Conservation (phyloP, 768 basidiomycete genomes). For the Nidula microcarpa region DNA sequence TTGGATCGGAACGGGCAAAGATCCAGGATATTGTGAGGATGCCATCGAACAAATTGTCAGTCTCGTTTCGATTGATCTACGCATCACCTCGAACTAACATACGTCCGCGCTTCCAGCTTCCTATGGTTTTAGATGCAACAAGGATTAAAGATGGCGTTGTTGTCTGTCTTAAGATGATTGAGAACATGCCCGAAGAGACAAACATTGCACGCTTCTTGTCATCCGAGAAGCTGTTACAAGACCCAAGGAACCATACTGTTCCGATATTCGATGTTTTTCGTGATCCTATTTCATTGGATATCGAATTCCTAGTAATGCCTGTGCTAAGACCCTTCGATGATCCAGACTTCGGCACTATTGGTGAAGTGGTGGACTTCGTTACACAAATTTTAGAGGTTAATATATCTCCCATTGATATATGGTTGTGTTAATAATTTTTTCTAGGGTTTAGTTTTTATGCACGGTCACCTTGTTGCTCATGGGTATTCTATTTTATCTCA, state of each 20-base stretch:
- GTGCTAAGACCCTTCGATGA: constrained; percentile 30
- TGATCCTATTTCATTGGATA: constrained; percentile 8
- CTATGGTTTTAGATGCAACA: constrained; percentile 8
- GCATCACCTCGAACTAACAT: too few species aligned
- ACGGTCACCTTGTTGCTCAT: constrained; percentile 25
- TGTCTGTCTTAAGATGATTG: constrained; percentile 9
- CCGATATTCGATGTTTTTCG: constrained; percentile 14
- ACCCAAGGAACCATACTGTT: constrained; percentile 7
- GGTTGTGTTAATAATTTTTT: too few species aligned
- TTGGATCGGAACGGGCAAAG: not conserved
- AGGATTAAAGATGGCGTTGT: not conserved
- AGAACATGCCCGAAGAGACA: constrained; percentile 4
- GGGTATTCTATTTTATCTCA: constrained; percentile 17
- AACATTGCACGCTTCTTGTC: constrained; percentile 8
- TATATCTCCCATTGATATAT: too few species aligned
- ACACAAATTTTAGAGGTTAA: too few species aligned
- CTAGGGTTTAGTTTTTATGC: constrained; percentile 25
- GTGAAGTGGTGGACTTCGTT: constrained; percentile 26
- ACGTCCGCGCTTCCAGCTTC: too few species aligned
- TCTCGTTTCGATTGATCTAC: too few species aligned
- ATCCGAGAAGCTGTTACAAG: constrained; percentile 3
- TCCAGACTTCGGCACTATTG: constrained; percentile 20
- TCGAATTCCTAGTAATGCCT: constrained; percentile 27
- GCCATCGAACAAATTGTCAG: not conserved
- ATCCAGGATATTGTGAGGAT: not conserved